Evolutionary conservation across 2,329 filamentous ascomycete genomes (phyloP).

Genomic region (Scopulariopsis brevicaulis): DNA sequence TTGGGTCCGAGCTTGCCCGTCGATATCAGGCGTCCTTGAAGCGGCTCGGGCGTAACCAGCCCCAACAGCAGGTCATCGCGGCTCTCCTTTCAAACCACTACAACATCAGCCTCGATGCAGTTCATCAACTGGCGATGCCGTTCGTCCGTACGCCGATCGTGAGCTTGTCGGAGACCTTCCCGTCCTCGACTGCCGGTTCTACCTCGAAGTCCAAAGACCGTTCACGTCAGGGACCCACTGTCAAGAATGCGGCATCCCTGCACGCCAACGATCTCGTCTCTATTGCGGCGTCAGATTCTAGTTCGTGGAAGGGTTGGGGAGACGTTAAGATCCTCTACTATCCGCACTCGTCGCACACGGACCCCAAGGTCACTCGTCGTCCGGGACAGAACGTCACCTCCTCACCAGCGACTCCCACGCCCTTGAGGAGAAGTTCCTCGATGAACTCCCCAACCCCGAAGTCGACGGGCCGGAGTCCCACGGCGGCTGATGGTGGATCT

Average conservation of each 20-base stretch:
- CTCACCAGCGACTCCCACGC: constrained; percentile 61
- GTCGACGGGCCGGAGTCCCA: neutral
- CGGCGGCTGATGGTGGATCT: neutral
- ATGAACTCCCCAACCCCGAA: constrained; percentile 3
- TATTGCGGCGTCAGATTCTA: constrained; percentile 50
- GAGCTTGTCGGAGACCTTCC: constrained; percentile 35
- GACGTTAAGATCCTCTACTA: constrained; percentile 77
- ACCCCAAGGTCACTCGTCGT: neutral
- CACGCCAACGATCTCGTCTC: constrained; percentile 78
- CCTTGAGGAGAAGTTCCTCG: constrained; percentile 28
- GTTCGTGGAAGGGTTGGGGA: constrained; percentile 66
- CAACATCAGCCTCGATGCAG: constrained; percentile 64
- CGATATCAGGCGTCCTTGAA: constrained; percentile 86
- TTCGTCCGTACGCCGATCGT: constrained; percentile 62
- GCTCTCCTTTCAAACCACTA: constrained; percentile 77
- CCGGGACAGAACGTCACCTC: constrained; percentile 20
- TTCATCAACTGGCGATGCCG: constrained; percentile 73
- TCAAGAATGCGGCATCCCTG: constrained; percentile 42
- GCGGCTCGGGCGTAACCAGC: constrained; percentile 38
- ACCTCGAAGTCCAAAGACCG: constrained; percentile 69
- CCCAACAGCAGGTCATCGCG: constrained; percentile 49
- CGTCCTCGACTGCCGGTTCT: constrained; percentile 38
- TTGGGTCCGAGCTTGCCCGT: constrained; percentile 79
- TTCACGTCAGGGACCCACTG: constrained; percentile 16
- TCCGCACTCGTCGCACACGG: constrained; percentile 21